A percentile compares a stretch with the other conserved stretches of the same genome.
Conservation (phyloP, 345 rosid species). For the Angophora floribunda region DNA sequence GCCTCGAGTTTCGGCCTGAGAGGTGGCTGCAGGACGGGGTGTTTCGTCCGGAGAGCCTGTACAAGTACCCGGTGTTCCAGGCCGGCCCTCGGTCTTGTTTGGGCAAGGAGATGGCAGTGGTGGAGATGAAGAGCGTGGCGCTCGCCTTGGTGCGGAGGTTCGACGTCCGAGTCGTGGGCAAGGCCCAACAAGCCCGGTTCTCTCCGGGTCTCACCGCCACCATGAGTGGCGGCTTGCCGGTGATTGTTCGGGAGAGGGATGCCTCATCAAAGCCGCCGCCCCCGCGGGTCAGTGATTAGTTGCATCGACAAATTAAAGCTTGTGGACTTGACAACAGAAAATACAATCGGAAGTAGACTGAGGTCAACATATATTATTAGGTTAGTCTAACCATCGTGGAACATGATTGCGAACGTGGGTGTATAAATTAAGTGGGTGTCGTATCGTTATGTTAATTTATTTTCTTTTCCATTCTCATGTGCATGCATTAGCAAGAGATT, state of each 20-base stretch:
- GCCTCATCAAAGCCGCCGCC: not conserved
- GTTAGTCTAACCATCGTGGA: not conserved
- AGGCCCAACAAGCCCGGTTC: constrained; percentile 21
- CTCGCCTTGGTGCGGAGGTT: constrained; percentile 28
- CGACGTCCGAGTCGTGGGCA: constrained; percentile 18
- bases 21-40: constrained; percentile 34
- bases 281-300: not conserved
- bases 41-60: constrained; percentile 22
- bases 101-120: constrained; percentile 55
- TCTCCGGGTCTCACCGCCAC: constrained; percentile 78
- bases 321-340: not conserved
- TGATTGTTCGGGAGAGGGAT: not conserved
- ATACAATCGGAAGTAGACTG: not conserved
- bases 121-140: constrained; percentile 48
- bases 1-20: constrained; percentile 32
- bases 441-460: not conserved
- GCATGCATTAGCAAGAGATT: not conserved
- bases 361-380: not conserved
- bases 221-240: constrained; percentile 69
- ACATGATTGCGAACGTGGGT: not conserved
- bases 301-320: not conserved
- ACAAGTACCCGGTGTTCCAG: constrained; percentile 59
- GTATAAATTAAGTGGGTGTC: not conserved
- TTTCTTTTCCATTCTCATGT: not conserved
- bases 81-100: constrained; percentile 58